Percentiles rank a stretch among this genome's conserved stretches.
Conservation (phyloP, 202 grass and related monocot genomes). For the Brachypodium distachyon region DNA sequence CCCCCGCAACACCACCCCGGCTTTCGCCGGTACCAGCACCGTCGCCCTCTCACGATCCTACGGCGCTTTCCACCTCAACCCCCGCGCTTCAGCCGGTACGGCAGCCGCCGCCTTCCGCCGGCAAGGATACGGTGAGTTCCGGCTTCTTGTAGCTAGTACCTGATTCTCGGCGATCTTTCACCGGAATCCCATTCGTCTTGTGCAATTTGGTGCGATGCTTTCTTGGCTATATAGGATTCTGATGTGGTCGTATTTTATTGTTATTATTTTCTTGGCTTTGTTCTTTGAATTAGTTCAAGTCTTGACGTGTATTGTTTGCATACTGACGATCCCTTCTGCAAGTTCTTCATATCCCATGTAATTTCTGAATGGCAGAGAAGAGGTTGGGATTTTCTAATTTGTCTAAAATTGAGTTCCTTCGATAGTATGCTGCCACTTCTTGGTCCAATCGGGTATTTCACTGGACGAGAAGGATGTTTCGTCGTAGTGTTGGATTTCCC, state of each 20-base stretch:
- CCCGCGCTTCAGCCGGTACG: not conserved
- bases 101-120: not conserved
- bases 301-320: no score
- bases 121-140: not conserved
- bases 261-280: no score
- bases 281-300: no score
- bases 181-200: no score
- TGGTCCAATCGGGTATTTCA: not conserved
- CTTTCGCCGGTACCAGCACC: not conserved
- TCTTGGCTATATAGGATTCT: not conserved
- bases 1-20: not conserved
- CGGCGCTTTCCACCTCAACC: not conserved
- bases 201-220: not conserved
- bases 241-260: not conserved
- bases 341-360: no score
- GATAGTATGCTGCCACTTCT: not conserved
- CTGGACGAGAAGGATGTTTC: no score
- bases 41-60: not conserved
- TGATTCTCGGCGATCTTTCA: not conserved
- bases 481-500: not conserved
- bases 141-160: not conserved
- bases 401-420: not conserved
- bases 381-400: not conserved
- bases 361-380: not conserved
- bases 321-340: no score